Evolutionary conservation across 2,329 filamentous ascomycete genomes (phyloP).

Genomic region (Pseudogymnoascus sp.): DNA sequence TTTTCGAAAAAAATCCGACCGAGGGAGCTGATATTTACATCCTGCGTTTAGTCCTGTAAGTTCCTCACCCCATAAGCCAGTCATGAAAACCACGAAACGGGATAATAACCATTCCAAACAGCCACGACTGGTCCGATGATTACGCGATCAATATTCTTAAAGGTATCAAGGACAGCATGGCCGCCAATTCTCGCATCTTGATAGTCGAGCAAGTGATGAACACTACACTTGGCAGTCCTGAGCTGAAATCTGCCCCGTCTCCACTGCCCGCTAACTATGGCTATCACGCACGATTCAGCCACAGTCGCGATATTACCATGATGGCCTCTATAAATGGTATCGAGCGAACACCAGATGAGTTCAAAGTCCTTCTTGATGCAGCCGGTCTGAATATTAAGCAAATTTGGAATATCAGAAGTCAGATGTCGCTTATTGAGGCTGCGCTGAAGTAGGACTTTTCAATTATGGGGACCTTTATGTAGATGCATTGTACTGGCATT

Average conservation of each 20-base stretch:
- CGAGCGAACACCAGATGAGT: slow-evolving; percentile 26
- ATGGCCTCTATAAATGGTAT: slow-evolving; percentile 28
- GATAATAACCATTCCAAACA: not conserved
- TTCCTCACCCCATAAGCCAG: not conserved
- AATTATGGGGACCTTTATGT: no score
- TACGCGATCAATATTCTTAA: slow-evolving; percentile 19
- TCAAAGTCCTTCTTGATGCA: slow-evolving; percentile 13
- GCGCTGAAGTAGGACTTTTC: not conserved
- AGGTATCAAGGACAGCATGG: slow-evolving; percentile 9
- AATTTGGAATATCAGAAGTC: slow-evolving; percentile 22
- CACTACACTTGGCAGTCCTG: slow-evolving; percentile 21
- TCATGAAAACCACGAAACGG: no score
- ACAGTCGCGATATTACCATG: slow-evolving; percentile 24
- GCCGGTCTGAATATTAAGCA: slow-evolving; percentile 22
- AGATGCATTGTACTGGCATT: no score
- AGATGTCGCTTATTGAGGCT: slow-evolving; percentile 20
- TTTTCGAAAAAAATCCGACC: slow-evolving; percentile 24
- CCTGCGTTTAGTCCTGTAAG: slow-evolving; percentile 17
- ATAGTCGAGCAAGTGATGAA: slow-evolving; percentile 29
- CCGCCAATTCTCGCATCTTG: slow-evolving; percentile 16
- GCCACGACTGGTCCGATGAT: slow-evolving; percentile 23
- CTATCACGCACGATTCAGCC: slow-evolving; percentile 23
- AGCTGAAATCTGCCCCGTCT: slow-evolving; percentile 19
- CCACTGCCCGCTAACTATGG: slow-evolving; percentile 27
- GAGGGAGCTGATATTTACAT: slow-evolving; percentile 24